A percentile compares a stretch with the other conserved stretches of the same genome.
Evolutionary conservation across 164 flowering plant genomes (phyloP).

Genomic region (Brasenia schreberi): DNA sequence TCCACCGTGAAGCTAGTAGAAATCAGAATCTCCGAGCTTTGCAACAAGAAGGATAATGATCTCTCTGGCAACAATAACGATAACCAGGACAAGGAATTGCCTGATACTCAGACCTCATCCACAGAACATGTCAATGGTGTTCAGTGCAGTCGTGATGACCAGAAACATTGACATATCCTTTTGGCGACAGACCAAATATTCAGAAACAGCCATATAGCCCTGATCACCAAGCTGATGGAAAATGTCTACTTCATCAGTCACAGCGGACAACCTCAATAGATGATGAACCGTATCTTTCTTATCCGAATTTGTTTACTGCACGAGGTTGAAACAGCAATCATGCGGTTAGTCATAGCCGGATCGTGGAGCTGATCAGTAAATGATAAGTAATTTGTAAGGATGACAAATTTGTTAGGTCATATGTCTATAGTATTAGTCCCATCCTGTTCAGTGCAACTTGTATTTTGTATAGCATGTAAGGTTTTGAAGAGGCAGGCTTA

Average conservation of each 20-base stretch:
- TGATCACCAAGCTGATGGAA: background rate
- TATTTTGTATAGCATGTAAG: too few relatives aligned
- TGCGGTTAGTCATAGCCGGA: background rate
- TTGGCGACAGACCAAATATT: background rate
- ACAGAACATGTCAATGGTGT: background rate
- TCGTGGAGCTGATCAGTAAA: too few relatives aligned
- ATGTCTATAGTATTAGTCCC: too few relatives aligned
- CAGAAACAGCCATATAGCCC: background rate
- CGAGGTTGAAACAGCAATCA: background rate
- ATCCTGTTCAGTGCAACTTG: too few relatives aligned
- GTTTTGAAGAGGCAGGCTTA: too few relatives aligned
- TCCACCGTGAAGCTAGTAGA: slow-evolving; percentile 86
- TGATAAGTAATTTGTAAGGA: too few relatives aligned
- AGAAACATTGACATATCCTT: background rate
- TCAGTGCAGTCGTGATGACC: background rate
- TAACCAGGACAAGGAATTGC: background rate
- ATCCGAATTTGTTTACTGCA: slow-evolving; percentile 66
- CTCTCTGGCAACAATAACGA: background rate
- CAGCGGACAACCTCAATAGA: slow-evolving; percentile 57
- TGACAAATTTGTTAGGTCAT: too few relatives aligned
- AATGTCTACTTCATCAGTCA: slow-evolving; percentile 13
- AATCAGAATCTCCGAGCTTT: slow-evolving; percentile 58
- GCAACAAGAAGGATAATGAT: slow-evolving; percentile 23
- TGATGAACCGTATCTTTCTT: slow-evolving; percentile 63
- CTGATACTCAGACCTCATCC: background rate